phyloP scores from a whole-genome alignment of 129 eudicot species.

The Rutidosis leptorrhynchoides region DNA sequence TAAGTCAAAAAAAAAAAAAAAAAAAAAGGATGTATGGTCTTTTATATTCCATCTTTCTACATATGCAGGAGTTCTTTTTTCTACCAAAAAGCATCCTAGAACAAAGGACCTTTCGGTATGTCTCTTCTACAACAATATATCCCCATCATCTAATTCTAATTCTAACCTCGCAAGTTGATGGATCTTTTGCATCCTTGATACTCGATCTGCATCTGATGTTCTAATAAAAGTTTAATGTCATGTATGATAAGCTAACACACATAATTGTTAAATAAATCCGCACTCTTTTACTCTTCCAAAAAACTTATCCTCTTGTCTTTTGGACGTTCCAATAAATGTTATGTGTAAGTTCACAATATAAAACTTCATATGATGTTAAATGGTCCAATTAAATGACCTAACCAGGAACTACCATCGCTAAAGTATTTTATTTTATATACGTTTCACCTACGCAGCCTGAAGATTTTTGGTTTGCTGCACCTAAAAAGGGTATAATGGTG shows the following conservation, averaged over 20 bases:
- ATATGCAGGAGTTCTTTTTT: conserved; percentile 45
- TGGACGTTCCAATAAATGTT: not conserved
- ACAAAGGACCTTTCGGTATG: conserved; percentile 57
- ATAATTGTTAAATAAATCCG: not conserved
- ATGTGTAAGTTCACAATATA: not conserved
- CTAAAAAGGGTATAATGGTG: conserved; percentile 94
- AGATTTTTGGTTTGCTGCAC: conserved; percentile 94
- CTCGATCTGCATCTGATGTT: not conserved
- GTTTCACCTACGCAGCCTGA: conserved; percentile 65
- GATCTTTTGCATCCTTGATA: not conserved
- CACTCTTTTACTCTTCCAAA: not conserved
- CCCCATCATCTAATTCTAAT: not conserved
- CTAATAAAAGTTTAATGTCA: not conserved
- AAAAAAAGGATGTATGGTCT: too few relatives aligned
- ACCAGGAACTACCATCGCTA: not conserved
- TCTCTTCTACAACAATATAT: conserved; percentile 3
- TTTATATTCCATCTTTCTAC: not conserved
- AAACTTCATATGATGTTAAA: not conserved
- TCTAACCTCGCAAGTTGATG: not conserved
- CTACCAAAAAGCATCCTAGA: conserved; percentile 55
- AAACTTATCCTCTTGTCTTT: not conserved
- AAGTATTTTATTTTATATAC: not conserved
- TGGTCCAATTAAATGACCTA: not conserved
- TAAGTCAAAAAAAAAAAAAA: too few relatives aligned
- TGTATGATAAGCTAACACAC: not conserved